phyloP scores from a whole-genome alignment of 2,329 filamentous ascomycete species.

The Fusarium sororula region DNA sequence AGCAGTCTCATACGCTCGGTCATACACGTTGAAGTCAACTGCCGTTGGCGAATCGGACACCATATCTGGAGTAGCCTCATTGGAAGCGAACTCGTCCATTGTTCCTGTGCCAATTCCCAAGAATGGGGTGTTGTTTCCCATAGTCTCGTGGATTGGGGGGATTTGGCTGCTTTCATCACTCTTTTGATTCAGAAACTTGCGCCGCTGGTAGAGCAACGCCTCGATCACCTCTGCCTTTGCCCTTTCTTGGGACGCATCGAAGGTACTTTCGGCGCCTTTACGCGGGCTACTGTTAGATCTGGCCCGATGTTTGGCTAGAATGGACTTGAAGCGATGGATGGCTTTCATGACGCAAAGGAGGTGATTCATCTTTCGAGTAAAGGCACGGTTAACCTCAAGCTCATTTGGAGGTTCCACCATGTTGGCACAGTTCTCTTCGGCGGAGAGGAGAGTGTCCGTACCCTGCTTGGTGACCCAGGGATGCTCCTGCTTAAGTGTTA shows the following conservation, averaged over 20 bases:
- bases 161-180: slow-evolving; percentile 56
- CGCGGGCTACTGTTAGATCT: slow-evolving; percentile 16
- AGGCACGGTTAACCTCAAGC: slow-evolving; percentile 88
- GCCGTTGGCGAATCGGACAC: slow-evolving; percentile 87
- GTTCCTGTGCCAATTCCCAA: slow-evolving; percentile 80
- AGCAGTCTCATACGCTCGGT: slow-evolving; percentile 79
- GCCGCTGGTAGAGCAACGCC: slow-evolving; percentile 58
- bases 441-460: slow-evolving; percentile 78
- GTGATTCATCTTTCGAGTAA: slow-evolving; percentile 88
- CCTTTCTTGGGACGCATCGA: slow-evolving; percentile 44
- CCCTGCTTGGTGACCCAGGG: slow-evolving; percentile 90
- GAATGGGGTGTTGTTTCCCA: slow-evolving; percentile 70
- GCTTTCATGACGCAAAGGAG: slow-evolving; percentile 91
- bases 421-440: slow-evolving; percentile 86
- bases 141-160: slow-evolving; percentile 64
- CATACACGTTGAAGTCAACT: slow-evolving; percentile 88
- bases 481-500: slow-evolving; percentile 71
- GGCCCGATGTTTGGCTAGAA: slow-evolving; percentile 58
- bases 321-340: slow-evolving; percentile 84
- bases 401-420: slow-evolving; percentile 86
- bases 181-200: slow-evolving; percentile 49
- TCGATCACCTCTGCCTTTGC: slow-evolving; percentile 60
- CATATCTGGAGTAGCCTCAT: slow-evolving; percentile 54
- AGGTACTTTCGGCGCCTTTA: slow-evolving; percentile 3
- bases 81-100: slow-evolving; percentile 55